Conservation (phyloP, 2,329 filamentous ascomycete species). For the Colletotrichum sojae region DNA sequence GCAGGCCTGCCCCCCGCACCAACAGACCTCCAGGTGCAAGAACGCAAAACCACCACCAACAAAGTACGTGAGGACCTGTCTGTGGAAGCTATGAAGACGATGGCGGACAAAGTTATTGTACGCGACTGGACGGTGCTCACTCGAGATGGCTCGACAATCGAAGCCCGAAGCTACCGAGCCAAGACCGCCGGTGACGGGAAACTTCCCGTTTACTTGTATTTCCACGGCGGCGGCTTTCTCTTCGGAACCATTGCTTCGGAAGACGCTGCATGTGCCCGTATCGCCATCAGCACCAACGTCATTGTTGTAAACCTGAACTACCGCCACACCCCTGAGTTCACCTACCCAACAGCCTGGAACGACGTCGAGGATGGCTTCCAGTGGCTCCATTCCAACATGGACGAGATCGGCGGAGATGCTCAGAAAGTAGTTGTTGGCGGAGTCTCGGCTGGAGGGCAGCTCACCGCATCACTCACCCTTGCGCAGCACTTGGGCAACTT, state of each 20-base stretch:
- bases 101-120: constrained; percentile 48
- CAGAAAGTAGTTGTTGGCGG: constrained; percentile 61
- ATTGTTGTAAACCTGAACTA: constrained; percentile 71
- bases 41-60: constrained; percentile 47
- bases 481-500: constrained; percentile 53
- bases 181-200: constrained; percentile 47
- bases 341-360: constrained; percentile 66
- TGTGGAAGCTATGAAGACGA: constrained; percentile 47
- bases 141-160: constrained; percentile 60
- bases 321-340: constrained; percentile 69
- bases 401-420: constrained; percentile 54
- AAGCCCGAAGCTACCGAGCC: constrained; percentile 63
- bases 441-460: constrained; percentile 61
- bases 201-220: constrained; percentile 65
- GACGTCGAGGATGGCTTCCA: constrained; percentile 68
- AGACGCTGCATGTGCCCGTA: constrained; percentile 63
- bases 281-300: constrained; percentile 49
- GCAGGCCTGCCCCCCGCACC: constrained; percentile 44
- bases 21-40: constrained; percentile 44
- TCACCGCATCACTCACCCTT: constrained; percentile 57
- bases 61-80: constrained; percentile 50
- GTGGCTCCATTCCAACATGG: constrained; percentile 65
- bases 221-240: constrained; percentile 71
- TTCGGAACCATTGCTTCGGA: constrained; percentile 68
- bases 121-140: constrained; percentile 55